These are phyloP conservation scores for Emydomyces testavorans DNA, from an alignment of 2,329 filamentous ascomycete species.

Conservation along the genomic window DNA sequence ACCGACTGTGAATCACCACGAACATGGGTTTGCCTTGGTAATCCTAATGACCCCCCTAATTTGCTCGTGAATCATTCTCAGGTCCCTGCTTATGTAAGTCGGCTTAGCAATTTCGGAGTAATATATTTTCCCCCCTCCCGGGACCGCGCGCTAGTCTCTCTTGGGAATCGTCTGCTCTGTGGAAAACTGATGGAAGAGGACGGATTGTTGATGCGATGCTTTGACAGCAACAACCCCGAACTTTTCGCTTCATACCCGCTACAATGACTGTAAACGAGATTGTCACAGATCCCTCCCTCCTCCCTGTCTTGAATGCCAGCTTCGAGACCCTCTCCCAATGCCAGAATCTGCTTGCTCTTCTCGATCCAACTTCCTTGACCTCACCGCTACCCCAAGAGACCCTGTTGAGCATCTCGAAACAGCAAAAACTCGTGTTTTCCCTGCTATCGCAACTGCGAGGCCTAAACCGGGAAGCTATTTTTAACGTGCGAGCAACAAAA, in stretches of 20 bases:
- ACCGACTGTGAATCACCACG: too few relatives aligned
- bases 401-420: conserved; percentile 53
- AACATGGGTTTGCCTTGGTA: too few relatives aligned
- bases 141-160: too few relatives aligned
- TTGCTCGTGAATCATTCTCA: too few relatives aligned
- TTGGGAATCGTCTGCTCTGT: too few relatives aligned
- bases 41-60: too few relatives aligned
- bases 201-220: neutral
- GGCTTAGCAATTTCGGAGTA: too few relatives aligned
- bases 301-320: conserved; percentile 60
- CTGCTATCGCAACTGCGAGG: conserved; percentile 70
- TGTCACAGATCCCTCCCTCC: conserved; percentile 54
- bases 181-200: neutral
- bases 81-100: too few relatives aligned
- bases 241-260: neutral
- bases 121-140: too few relatives aligned
- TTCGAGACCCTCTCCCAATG: conserved; percentile 59
- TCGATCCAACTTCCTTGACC: conserved; percentile 41
- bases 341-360: conserved; percentile 37
- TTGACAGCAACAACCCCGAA: neutral
- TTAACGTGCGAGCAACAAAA: conserved; percentile 76
- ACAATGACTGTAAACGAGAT: conserved; percentile 47
- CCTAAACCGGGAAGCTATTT: conserved; percentile 68
- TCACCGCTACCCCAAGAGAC: conserved; percentile 36
- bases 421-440: conserved; percentile 69